phyloP scores from a whole-genome alignment of 2,329 filamentous ascomycete species.

The Colletotrichum lindemuthianum region DNA sequence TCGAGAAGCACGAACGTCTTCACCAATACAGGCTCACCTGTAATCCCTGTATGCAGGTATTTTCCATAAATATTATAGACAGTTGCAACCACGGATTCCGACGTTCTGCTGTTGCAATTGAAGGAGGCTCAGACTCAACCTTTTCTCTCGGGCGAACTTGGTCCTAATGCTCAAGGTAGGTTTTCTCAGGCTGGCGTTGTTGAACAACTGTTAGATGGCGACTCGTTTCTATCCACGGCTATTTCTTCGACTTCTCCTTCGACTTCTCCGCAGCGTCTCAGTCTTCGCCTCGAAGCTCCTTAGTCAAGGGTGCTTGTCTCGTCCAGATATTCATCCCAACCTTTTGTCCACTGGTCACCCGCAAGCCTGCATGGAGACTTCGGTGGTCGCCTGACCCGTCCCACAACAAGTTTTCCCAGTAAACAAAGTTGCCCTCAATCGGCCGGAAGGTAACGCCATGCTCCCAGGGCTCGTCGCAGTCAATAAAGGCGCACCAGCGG shows the following conservation, averaged over 20 bases:
- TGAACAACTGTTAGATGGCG: no score
- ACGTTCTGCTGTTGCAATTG: no score
- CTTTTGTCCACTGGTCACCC: conserved; percentile 57
- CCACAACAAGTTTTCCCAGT: conserved; percentile 57
- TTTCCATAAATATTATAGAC: no score
- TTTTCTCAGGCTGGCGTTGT: no score
- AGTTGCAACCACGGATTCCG: no score
- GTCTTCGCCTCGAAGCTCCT: conserved; percentile 45
- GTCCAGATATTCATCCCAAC: conserved; percentile 65
- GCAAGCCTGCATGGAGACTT: conserved; percentile 58
- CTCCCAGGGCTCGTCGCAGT: conserved; percentile 60
- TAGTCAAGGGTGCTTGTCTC: conserved; percentile 51
- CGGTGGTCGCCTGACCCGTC: conserved; percentile 53
- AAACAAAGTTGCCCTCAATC: conserved; percentile 58
- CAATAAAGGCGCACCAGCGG: conserved; percentile 48
- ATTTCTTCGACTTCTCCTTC: not conserved
- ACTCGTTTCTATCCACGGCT: not conserved
- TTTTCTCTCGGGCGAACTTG: no score
- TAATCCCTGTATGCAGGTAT: no score
- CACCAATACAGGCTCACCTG: no score
- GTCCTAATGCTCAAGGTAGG: no score
- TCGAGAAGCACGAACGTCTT: no score
- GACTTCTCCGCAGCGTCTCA: not conserved
- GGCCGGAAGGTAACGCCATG: conserved; percentile 59
- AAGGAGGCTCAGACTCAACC: no score